These are phyloP conservation scores for Chlamydomonas reinhardtii DNA, from an alignment of 163 green algal species.

Conservation along the genomic window DNA sequence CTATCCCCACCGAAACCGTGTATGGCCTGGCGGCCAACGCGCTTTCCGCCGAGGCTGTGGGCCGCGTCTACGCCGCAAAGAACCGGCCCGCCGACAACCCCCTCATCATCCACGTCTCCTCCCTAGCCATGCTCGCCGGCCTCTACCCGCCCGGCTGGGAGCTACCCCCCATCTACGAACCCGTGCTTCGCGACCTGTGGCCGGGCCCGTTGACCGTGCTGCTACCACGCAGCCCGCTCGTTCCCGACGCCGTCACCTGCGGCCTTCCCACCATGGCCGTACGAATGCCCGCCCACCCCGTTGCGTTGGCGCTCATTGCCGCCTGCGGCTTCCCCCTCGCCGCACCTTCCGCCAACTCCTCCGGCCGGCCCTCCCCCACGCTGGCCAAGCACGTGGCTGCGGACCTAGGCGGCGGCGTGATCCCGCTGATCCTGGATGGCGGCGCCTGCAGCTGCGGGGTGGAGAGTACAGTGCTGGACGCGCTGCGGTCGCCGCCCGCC, in stretches of 20 bases:
- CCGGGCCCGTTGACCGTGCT: conserved; percentile 72
- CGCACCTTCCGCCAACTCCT: conserved; percentile 71
- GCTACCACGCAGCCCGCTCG: conserved; percentile 58
- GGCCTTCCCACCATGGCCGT: conserved; percentile 73
- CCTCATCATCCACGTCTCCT: conserved; percentile 70
- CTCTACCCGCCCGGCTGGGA: conserved; percentile 61
- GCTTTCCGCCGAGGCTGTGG: conserved; percentile 52
- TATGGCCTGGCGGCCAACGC: conserved; percentile 72
- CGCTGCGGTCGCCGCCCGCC: conserved; percentile 60
- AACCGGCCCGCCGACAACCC: conserved; percentile 71
- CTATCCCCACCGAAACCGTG: conserved; percentile 73
- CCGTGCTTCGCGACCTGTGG: conserved; percentile 57
- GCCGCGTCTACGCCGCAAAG: conserved; percentile 66
- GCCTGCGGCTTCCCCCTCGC: conserved; percentile 66
- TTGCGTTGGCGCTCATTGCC: conserved; percentile 68
- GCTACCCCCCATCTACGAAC: conserved; percentile 47
- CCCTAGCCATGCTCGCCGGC: conserved; percentile 61
- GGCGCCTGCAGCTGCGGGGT: conserved; percentile 64
- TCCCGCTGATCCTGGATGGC: conserved; percentile 69
- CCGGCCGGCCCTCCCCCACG: conserved; percentile 68
- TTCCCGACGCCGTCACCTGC: conserved; percentile 62
- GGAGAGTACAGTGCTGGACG: conserved; percentile 76
- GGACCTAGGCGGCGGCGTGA: conserved; percentile 56
- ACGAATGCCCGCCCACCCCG: conserved; percentile 70
- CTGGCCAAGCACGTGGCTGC: conserved; percentile 65